Evolutionary conservation across 1,284 basidiomycete species (phyloP).

Genomic region (Boletus mariae): DNA sequence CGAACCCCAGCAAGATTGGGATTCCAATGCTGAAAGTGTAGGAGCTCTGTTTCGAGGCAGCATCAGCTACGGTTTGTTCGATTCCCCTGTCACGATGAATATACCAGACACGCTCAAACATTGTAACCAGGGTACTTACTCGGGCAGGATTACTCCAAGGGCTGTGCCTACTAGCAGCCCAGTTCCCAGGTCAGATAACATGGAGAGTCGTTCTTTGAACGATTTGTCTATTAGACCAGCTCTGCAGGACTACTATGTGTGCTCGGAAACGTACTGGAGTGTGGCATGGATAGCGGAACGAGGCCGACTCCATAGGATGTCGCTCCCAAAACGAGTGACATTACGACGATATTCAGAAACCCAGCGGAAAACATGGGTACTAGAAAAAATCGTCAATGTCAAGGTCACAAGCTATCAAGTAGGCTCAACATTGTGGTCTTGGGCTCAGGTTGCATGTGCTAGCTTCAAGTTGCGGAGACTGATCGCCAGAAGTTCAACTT

Average conservation of each 20-base stretch:
- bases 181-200: conserved; percentile 68
- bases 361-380: conserved; percentile 22
- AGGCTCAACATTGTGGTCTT: not conserved
- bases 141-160: conserved; percentile 87
- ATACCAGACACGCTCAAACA: not conserved
- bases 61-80: conserved; percentile 45
- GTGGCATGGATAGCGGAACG: conserved; percentile 68
- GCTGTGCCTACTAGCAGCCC: conserved; percentile 89
- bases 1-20: conserved; percentile 77
- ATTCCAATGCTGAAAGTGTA: conserved; percentile 55
- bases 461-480: not conserved
- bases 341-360: conserved; percentile 45
- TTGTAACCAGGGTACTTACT: conserved; percentile 50
- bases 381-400: not conserved
- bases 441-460: not conserved
- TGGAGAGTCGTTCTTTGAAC: conserved; percentile 54
- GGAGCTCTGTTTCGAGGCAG: conserved; percentile 31
- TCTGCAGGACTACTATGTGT: not conserved
- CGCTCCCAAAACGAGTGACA: conserved; percentile 69
- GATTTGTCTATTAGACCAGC: conserved; percentile 11
- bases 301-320: conserved; percentile 72
- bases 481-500: not conserved
- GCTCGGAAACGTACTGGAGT: conserved; percentile 60
- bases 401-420: not conserved
- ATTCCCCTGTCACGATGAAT: conserved; percentile 48